Evolutionary conservation across 2,329 filamentous ascomycete species (phyloP).

Genomic region (Sclerotinia subarctica): DNA sequence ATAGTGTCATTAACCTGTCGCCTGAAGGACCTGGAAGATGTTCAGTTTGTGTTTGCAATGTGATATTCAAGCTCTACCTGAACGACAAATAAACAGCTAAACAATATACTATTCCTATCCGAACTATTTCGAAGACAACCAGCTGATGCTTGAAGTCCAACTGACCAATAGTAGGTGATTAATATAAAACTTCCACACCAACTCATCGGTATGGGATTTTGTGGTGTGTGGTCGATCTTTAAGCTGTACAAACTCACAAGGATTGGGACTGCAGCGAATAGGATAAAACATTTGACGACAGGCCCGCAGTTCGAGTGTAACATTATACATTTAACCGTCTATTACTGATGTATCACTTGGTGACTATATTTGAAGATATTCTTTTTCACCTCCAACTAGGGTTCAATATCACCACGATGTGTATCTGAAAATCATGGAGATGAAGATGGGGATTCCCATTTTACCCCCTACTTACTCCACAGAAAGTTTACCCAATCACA

Average conservation of each 20-base stretch:
- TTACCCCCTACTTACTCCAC: conserved; percentile 7
- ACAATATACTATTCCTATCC: too few species aligned
- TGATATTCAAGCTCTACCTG: too few species aligned
- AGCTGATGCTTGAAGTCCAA: too few species aligned
- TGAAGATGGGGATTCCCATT: conserved; percentile 8
- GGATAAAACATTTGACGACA: not conserved
- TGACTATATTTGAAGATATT: conserved; percentile 2
- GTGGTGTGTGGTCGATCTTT: not conserved
- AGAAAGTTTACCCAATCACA: not conserved
- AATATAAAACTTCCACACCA: not conserved
- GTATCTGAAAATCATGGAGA: not conserved
- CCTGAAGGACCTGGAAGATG: too few species aligned
- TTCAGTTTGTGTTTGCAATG: too few species aligned
- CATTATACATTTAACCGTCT: not conserved
- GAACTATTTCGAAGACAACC: too few species aligned
- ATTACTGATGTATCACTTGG: not conserved
- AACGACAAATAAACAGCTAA: too few species aligned
- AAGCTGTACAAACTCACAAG: not conserved
- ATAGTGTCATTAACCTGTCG: too few species aligned
- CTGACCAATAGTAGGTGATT: too few species aligned
- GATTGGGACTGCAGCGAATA: not conserved
- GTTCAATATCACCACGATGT: not conserved
- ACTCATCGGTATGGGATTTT: not conserved
- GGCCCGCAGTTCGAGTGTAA: not conserved
- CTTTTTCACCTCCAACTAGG: not conserved